Evolutionary conservation across 306 rosid species (phyloP), one percentile per base, ranked within the genome.

Genomic region (Gleditsia sinensis): DNA sequence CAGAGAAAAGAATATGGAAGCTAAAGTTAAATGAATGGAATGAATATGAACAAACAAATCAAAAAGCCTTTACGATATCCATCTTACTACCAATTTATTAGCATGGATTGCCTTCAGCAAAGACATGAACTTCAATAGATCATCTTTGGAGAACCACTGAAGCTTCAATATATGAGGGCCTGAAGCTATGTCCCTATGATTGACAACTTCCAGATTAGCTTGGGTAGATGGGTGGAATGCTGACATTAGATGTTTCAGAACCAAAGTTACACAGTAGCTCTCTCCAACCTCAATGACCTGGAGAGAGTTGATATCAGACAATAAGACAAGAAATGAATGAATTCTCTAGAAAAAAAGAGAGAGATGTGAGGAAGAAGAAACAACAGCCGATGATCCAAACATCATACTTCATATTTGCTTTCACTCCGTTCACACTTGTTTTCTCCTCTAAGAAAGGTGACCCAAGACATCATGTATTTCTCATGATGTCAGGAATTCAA

Each of bases 21-120:
- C 20, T 71, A 39, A 71, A 85, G 84, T 42, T 70, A 59, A 86
- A 91, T 72, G 88, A 91, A 93, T 89, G 83, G 80, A 87, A 83
- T 81, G 77, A 91, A 93, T 86, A 72, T 42, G 56, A 68, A 80
- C 69, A 37, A 74, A 50, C 78, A 37, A 72, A 37, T 72, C 70
- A 32, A 66, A 74, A 36, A 21, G 56, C 16, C 70, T 65, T 87
- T 78, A 89, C 19, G 81, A 79, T 67, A 71, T 65, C 65, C 81
- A 83, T 75, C 88, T 83, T 45, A 88, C 87, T 50, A 56, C 76
- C 88, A 91, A 80, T 34, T 61, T 72, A 48, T 83, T 92, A 7
- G 80, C 88, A 65, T 83, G 89, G 76, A 93, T 87, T 46, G 98
- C 94, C 85, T 88, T 91, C 81, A 86, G 14, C 81, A 91, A 76